A percentile compares a stretch with the other conserved stretches of the same genome.
These are phyloP conservation scores for Rhizopus microsporus DNA, from an alignment of 371 early-diverging fungal species.

Conservation along the genomic window DNA sequence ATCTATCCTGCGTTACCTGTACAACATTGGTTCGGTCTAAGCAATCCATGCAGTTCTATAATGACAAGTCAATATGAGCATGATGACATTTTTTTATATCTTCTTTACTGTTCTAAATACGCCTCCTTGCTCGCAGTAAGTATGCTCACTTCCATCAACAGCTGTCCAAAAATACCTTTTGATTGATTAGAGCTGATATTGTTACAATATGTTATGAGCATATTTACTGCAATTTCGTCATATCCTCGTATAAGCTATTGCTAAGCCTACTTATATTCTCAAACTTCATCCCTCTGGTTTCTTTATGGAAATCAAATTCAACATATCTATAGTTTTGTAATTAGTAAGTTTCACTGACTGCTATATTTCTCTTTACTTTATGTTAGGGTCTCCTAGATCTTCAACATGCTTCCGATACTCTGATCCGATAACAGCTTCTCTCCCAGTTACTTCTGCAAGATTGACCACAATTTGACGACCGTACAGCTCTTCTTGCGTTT, in stretches of 20 bases:
- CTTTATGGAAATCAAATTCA: slow-evolving; percentile 94
- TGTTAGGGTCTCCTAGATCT: slow-evolving; percentile 44
- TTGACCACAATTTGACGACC: slow-evolving; percentile 83
- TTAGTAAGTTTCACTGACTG: slow-evolving; percentile 4
- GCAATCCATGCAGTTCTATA: slow-evolving; percentile 98
- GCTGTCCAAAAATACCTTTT: slow-evolving; percentile 50
- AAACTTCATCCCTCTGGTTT: slow-evolving; percentile 57
- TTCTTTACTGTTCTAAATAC: slow-evolving; percentile 51
- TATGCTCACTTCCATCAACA: slow-evolving; percentile 6
- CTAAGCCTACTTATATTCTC: slow-evolving; percentile 54
- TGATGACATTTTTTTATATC: neutral
- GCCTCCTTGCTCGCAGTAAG: slow-evolving; percentile 43
- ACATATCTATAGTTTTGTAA: slow-evolving; percentile 57
- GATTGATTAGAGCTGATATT: neutral
- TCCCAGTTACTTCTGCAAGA: slow-evolving; percentile 61
- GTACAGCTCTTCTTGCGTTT: slow-evolving; percentile 64
- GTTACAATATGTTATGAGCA: neutral
- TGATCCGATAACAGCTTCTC: slow-evolving; percentile 56
- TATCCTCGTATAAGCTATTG: slow-evolving; percentile 42
- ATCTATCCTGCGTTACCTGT: slow-evolving; percentile 43
- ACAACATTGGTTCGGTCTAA: slow-evolving; percentile 99
- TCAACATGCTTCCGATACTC: slow-evolving; percentile 50
- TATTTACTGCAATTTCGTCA: slow-evolving; percentile 47
- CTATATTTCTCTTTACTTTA: slow-evolving; percentile 30
- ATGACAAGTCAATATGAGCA: neutral